Evolutionary conservation across 768 basidiomycete genomes (phyloP).

Genomic region (Tephrocybe sp.): DNA sequence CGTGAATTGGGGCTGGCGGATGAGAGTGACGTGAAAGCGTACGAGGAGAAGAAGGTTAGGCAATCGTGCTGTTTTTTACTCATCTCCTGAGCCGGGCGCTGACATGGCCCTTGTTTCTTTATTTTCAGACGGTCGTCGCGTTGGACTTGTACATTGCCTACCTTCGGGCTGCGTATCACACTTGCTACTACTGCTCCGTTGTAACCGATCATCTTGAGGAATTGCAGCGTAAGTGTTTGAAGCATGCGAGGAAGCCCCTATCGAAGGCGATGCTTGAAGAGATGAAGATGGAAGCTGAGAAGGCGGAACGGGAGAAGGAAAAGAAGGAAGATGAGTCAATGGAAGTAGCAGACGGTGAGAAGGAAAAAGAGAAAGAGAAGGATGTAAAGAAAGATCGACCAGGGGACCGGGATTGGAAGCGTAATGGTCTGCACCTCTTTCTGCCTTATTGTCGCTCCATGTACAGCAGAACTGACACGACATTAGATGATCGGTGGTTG

Average conservation of each 20-base stretch:
- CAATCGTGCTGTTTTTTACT: constrained; percentile 5
- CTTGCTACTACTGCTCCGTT: constrained; percentile 97
- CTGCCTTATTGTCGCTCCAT: background rate
- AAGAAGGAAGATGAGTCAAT: constrained; percentile 37
- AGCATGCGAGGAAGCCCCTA: constrained; percentile 82
- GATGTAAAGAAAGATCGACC: constrained; percentile 24
- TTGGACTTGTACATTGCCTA: constrained; percentile 94
- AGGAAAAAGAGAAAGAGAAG: constrained; percentile 36
- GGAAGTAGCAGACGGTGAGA: constrained; percentile 31
- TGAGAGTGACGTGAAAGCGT: constrained; percentile 60
- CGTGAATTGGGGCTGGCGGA: constrained; percentile 62
- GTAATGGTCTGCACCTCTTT: constrained; percentile 55
- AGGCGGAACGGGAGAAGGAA: constrained; percentile 45
- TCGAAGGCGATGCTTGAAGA: constrained; percentile 63
- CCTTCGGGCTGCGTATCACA: constrained; percentile 87
- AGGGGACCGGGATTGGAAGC: constrained; percentile 47
- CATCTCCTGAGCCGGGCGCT: constrained; percentile 3
- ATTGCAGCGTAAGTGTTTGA: constrained; percentile 91
- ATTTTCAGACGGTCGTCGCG: constrained; percentile 65
- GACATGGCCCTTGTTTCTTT: constrained; percentile 10
- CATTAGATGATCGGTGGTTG: constrained; percentile 81
- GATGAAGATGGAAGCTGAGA: constrained; percentile 55
- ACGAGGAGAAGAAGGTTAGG: constrained; percentile 70
- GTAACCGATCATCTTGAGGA: constrained; percentile 93
- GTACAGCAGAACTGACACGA: constrained; percentile 3